phyloP scores from a whole-genome alignment of 371 early-diverging fungal species.

The Basidiobolus meristosporus region DNA sequence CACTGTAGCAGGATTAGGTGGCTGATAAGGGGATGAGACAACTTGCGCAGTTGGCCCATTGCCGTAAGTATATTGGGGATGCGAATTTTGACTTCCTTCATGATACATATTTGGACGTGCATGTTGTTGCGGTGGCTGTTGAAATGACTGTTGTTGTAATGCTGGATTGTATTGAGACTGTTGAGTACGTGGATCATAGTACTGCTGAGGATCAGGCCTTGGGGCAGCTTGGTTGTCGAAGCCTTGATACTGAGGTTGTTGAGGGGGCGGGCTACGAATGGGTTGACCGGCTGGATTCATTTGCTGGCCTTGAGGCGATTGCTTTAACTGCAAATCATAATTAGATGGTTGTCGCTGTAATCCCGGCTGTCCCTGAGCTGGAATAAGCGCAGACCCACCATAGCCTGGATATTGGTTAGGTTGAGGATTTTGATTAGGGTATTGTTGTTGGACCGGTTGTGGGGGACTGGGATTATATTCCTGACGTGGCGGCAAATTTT shows the following conservation, averaged over 20 bases:
- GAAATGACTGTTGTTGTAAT: conserved; percentile 2
- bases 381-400: too few relatives aligned
- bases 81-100: not conserved
- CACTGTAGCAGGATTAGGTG: too few relatives aligned
- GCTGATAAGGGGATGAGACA: not conserved
- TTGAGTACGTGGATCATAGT: not conserved
- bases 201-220: not conserved
- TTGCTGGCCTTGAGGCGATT: conserved; percentile 1
- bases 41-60: not conserved
- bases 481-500: too few relatives aligned
- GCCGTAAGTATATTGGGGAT: not conserved
- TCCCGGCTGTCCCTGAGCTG: conserved; percentile 3
- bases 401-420: too few relatives aligned
- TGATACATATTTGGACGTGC: conserved; percentile 6
- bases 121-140: conserved; percentile 3
- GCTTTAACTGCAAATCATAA: not conserved
- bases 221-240: not conserved
- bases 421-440: too few relatives aligned
- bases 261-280: not conserved
- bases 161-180: not conserved
- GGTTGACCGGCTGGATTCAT: not conserved
- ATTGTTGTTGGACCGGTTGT: too few relatives aligned
- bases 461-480: too few relatives aligned
- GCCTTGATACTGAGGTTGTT: not conserved
- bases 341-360: not conserved